Percentiles rank a stretch among this genome's conserved stretches.
Conservation (phyloP, 2,329 filamentous ascomycete genomes). For the Teratosphaeria epicoccoides region DNA sequence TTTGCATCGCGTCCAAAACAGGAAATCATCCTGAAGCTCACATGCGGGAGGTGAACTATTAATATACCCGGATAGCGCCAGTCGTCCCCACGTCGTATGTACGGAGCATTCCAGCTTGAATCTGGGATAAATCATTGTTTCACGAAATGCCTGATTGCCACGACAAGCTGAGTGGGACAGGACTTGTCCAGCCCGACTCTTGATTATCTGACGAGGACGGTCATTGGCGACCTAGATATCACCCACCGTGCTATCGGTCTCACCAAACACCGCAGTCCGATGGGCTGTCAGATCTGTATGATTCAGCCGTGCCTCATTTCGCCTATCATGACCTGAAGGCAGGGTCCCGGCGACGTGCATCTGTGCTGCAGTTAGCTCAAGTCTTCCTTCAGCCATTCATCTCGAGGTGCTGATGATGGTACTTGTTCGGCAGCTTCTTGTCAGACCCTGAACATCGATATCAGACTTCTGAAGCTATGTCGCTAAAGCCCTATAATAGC, state of each 20-base stretch:
- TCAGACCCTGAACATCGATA: not conserved
- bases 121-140: not conserved
- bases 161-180: too few species aligned
- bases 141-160: too few species aligned
- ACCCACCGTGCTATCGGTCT: not conserved
- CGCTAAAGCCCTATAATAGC: too few species aligned
- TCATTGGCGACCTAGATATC: too few species aligned
- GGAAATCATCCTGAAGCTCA: not conserved
- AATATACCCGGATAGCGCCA: not conserved
- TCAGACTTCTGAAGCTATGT: too few species aligned
- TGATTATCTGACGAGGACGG: too few species aligned
- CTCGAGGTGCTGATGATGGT: not conserved
- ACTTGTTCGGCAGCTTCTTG: too few species aligned
- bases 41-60: not conserved
- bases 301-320: not conserved
- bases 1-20: not conserved
- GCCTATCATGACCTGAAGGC: not conserved
- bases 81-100: not conserved
- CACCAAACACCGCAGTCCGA: not conserved
- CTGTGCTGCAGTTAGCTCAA: not conserved
- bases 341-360: not conserved
- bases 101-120: not conserved
- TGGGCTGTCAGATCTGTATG: not conserved
- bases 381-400: not conserved
- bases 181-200: too few species aligned